Percentiles rank a stretch among this genome's conserved stretches.
Evolutionary conservation across 257 asterid genomes (phyloP).

Genomic region (Euphrasia confusa): DNA sequence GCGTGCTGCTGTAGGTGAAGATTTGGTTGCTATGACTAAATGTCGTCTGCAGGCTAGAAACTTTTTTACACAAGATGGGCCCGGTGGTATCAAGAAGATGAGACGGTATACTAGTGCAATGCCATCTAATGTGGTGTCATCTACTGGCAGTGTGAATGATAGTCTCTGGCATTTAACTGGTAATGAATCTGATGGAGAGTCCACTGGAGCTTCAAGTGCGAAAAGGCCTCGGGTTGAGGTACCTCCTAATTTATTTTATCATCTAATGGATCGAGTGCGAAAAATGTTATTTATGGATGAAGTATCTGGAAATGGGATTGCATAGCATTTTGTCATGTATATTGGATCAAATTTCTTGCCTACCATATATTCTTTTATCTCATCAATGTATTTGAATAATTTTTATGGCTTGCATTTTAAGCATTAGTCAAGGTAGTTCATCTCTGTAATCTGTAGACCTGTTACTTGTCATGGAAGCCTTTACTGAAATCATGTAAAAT

Average conservation of each 20-base stretch:
- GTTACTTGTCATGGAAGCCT: neutral
- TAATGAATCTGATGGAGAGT: conserved; percentile 82
- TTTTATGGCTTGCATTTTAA: neutral
- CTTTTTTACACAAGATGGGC: conserved; percentile 72
- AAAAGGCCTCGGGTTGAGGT: conserved; percentile 71
- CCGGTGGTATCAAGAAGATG: conserved; percentile 78
- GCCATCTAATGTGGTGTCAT: conserved; percentile 77
- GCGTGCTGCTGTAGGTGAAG: conserved; percentile 96
- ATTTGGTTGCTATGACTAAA: conserved; percentile 94
- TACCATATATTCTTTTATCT: neutral
- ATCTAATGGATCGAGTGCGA: conserved; percentile 20
- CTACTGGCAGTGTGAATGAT: conserved; percentile 67
- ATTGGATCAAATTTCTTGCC: neutral
- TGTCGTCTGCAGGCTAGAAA: conserved; percentile 88
- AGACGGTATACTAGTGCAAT: conserved; percentile 75
- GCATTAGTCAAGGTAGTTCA: neutral
- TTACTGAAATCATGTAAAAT: neutral
- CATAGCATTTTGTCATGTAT: conserved; percentile 8
- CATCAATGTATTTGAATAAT: neutral
- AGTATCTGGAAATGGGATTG: conserved; percentile 4
- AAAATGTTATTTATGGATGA: conserved; percentile 2
- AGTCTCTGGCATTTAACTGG: conserved; percentile 53
- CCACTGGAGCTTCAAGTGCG: conserved; percentile 69
- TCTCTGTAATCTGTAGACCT: neutral
- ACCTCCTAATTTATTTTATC: conserved; percentile 23